Evolutionary conservation across 768 basidiomycete genomes (phyloP).

Genomic region (Pluteus cervinus): DNA sequence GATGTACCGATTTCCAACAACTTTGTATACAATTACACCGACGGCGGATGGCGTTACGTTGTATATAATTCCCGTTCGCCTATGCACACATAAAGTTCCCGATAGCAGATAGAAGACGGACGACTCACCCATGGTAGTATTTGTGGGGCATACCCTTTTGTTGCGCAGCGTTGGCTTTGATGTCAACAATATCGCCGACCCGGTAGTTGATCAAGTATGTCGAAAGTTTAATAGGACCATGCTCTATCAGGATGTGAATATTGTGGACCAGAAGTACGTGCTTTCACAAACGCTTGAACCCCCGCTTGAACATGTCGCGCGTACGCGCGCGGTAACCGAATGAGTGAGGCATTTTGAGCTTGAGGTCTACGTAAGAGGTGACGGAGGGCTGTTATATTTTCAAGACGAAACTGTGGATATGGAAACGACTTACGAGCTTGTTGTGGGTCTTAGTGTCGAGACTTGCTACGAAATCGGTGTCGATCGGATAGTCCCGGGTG

Average conservation of each 20-base stretch:
- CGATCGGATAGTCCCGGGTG: slow-evolving; percentile 56
- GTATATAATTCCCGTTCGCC: slow-evolving; percentile 97
- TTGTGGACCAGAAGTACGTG: slow-evolving; percentile 17
- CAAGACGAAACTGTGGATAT: slow-evolving; percentile 4
- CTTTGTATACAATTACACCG: slow-evolving; percentile 96
- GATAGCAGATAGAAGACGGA: too few relatives aligned
- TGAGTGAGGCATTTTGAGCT: slow-evolving; percentile 98
- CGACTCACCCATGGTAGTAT: slow-evolving; percentile 94
- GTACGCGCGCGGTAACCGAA: slow-evolving; percentile 99
- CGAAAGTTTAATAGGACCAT: slow-evolving; percentile 85
- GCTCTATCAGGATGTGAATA: slow-evolving; percentile 45
- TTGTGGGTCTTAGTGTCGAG: slow-evolving; percentile 48
- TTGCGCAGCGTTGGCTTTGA: slow-evolving; percentile 98
- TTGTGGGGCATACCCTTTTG: slow-evolving; percentile 99
- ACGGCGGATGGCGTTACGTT: slow-evolving; percentile 95
- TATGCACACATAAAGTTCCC: too few relatives aligned
- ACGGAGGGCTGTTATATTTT: slow-evolving; percentile 4
- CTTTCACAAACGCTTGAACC: slow-evolving; percentile 99
- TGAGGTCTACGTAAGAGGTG: too few relatives aligned
- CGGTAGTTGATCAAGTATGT: slow-evolving; percentile 92
- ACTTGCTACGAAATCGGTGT: slow-evolving; percentile 30
- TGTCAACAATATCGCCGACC: slow-evolving; percentile 98
- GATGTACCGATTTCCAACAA: slow-evolving; percentile 97
- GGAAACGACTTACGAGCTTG: slow-evolving; percentile 20
- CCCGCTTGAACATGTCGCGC: slow-evolving; percentile 99